Conservation (phyloP, 129 eudicot genomes). For the Smallanthus sonchifolius region DNA sequence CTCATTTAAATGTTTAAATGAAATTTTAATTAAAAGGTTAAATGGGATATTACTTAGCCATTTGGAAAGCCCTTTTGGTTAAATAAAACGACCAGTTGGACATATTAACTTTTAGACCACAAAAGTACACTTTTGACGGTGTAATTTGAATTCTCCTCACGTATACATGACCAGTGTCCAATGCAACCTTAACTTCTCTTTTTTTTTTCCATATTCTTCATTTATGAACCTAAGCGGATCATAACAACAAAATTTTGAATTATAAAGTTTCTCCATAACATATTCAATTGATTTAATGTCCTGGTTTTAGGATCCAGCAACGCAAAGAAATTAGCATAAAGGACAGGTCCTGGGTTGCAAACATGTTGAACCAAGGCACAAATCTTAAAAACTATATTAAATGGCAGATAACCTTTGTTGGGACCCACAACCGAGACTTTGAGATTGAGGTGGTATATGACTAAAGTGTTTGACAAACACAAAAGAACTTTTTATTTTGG, state of each 20-base stretch:
- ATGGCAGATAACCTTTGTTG: conserved; percentile 50
- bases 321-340: conserved; percentile 47
- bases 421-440: conserved; percentile 72
- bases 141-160: conserved; percentile 77
- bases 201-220: conserved; percentile 43
- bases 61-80: no score
- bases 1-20: no score
- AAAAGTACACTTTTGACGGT: conserved; percentile 73
- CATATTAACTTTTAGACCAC: conserved; percentile 73
- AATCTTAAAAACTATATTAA: conserved; percentile 49
- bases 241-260: conserved; percentile 62
- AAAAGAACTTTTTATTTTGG: no score
- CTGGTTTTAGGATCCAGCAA: conserved; percentile 53
- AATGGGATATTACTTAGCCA: no score
- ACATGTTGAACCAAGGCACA: conserved; percentile 75
- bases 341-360: conserved; percentile 66
- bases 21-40: no score
- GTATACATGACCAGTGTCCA: conserved; percentile 70
- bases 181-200: conserved; percentile 20
- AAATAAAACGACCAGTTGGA: not conserved
- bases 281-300: conserved; percentile 42
- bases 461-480: conserved; percentile 42
- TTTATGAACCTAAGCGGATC: conserved; percentile 63
- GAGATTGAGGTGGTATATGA: no score
- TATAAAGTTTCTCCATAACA: conserved; percentile 58